Percentiles rank a stretch among this genome's conserved stretches.
Conservation (phyloP, 345 rosid genomes). For the Melaleuca quinquenervia region DNA sequence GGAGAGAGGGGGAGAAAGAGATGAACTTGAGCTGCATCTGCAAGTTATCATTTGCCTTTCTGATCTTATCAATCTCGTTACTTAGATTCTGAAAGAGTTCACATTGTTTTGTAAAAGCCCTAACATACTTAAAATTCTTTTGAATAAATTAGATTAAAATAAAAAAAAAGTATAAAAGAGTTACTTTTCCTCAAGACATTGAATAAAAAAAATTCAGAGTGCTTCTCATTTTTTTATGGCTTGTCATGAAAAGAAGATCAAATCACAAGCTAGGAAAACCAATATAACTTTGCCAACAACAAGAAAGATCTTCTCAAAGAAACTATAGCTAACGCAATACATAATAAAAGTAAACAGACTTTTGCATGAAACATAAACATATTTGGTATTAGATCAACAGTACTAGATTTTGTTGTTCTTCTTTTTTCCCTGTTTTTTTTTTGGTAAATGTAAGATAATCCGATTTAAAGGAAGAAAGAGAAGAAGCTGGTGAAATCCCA, state of each 20-base stretch:
- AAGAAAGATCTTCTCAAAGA: background rate
- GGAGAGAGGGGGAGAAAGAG: background rate
- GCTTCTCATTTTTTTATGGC: background rate
- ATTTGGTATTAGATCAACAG: background rate
- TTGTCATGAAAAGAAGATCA: background rate
- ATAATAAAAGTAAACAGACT: background rate
- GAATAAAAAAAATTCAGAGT: background rate
- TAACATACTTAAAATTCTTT: background rate
- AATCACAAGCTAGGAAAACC: background rate
- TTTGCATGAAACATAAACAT: background rate
- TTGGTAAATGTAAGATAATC: background rate
- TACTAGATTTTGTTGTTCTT: background rate
- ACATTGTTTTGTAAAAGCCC: background rate
- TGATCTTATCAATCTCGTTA: slow-evolving; percentile 71
- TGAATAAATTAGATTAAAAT: background rate
- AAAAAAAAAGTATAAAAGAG: background rate
- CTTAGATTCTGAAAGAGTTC: slow-evolving; percentile 35
- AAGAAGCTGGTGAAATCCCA: slow-evolving; percentile 19
- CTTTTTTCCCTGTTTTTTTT: background rate
- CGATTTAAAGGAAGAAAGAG: background rate
- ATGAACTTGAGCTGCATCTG: slow-evolving; percentile 65
- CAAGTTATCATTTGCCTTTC: slow-evolving; percentile 75
- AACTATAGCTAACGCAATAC: background rate
- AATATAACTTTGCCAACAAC: background rate
- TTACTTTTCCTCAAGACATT: background rate